Evolutionary conservation across 495 filamentous ascomycete genomes (phyloP), one percentile per base, ranked within the genome.

Genomic region (Bacidia rubella): DNA sequence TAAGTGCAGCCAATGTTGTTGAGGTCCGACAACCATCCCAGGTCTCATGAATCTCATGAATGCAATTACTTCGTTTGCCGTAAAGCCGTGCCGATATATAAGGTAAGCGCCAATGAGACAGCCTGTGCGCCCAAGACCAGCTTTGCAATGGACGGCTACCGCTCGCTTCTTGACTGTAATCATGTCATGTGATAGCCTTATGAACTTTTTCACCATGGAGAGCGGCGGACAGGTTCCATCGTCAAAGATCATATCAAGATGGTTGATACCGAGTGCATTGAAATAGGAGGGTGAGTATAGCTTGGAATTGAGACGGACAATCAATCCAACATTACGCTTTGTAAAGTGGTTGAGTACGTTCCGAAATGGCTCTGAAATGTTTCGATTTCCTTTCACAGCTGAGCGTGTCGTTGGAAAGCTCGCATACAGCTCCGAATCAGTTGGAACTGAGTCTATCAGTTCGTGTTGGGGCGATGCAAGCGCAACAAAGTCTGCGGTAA

Each of bases 31-130:
- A 1, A 99, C 92, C 92, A 99, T 99, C 20, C 92, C 92, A 0
- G 92, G 92, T 29, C 92, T 81, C 92, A 97, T 99, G 69, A 99
- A 99, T 54, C 92, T 81, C 92, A 99, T 97, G 68, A 87, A 99
- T 3, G 92, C 86, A 67, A 99, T 99, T 59, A 96, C 78, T 66
- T 99, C 92, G 63, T 96, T 95, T 29, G 93, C 92, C 1, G 90
- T 97, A 63, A 97, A 99, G n/a, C 88, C 93, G 68, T 97, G 82
- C 50, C 89, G 76, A 69, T 99, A 99, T 60, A 99, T 95, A 24
- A 99, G 74, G 66, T 99, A 97, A 26, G 92, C 92, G 48, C 92
- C 92, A 60, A 99, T 97, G 49, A 99, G 70, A 64, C 92, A 97
- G 2, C 87, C 92, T 2, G 92, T 99, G 9, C 92, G 82, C n/a